Percentiles rank a stretch among this genome's conserved stretches.
Conservation (phyloP, 208 protist genomes). For the Crithidia thermophila region DNA sequence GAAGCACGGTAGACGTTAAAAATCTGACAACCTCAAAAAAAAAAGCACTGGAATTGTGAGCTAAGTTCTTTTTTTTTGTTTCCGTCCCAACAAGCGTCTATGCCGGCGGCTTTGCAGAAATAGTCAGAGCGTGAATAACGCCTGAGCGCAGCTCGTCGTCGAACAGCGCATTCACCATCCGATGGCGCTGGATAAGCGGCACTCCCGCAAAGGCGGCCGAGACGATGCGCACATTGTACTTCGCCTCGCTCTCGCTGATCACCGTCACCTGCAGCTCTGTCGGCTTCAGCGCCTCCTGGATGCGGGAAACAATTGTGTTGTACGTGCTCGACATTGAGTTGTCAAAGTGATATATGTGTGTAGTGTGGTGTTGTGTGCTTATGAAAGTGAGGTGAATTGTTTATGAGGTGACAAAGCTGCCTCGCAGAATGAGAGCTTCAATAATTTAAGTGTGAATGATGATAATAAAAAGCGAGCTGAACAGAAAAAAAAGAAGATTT, state of each 20-base stretch:
- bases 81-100: too few species aligned
- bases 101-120: slow-evolving; percentile 51
- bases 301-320: slow-evolving; percentile 35
- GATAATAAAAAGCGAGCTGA: too few species aligned
- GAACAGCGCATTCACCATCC: slow-evolving; percentile 77
- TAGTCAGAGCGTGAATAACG: slow-evolving; percentile 75
- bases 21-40: too few species aligned
- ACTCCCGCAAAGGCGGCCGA: slow-evolving; percentile 55
- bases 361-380: neutral
- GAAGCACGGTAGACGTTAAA: too few species aligned
- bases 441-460: too few species aligned
- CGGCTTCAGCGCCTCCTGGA: slow-evolving; percentile 44
- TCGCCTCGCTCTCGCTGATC: slow-evolving; percentile 54
- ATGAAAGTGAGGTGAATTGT: neutral
- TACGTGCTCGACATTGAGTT: slow-evolving; percentile 13
- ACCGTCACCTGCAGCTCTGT: slow-evolving; percentile 42
- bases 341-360: neutral
- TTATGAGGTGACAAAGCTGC: too few species aligned
- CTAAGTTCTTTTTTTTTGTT: neutral
- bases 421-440: too few species aligned
- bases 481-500: too few species aligned
- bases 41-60: too few species aligned
- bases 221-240: slow-evolving; percentile 69
- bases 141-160: slow-evolving; percentile 68
- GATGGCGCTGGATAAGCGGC: slow-evolving; percentile 67